These are phyloP conservation scores for Erigeron philadelphicus DNA, from an alignment of 140 eudicot genomes.

Conservation along the genomic window DNA sequence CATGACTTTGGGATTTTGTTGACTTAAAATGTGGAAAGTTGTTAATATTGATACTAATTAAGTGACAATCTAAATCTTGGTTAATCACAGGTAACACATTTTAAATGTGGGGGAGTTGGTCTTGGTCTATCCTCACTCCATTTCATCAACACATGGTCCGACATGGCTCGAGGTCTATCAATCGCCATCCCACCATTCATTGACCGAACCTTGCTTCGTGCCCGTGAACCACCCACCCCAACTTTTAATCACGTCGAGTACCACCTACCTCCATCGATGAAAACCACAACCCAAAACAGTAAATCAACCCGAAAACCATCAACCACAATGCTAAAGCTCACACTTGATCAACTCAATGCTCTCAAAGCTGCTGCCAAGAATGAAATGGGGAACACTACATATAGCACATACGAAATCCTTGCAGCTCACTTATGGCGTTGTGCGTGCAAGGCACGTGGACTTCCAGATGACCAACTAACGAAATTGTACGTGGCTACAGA, in stretches of 20 bases:
- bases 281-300: constrained; percentile 9
- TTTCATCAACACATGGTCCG: constrained; percentile 69
- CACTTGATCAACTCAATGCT: constrained; percentile 35
- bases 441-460: constrained; percentile 57
- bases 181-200: constrained; percentile 52
- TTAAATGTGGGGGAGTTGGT: constrained; percentile 67
- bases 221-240: constrained; percentile 47
- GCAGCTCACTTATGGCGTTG: constrained; percentile 62
- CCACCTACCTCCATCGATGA: constrained; percentile 50
- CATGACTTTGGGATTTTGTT: neutral
- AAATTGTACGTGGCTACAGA: constrained; percentile 50
- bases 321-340: constrained; percentile 41
- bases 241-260: constrained; percentile 47
- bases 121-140: constrained; percentile 52
- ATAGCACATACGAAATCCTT: constrained; percentile 44
- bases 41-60: no score
- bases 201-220: constrained; percentile 56
- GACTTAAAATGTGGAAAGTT: no score
- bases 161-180: constrained; percentile 57
- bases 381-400: constrained; percentile 31
- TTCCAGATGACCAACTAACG: constrained; percentile 38
- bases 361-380: constrained; percentile 42
- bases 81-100: constrained; percentile 44
- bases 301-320: constrained; percentile 27
- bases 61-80: neutral